phyloP scores from a whole-genome alignment of 1,284 basidiomycete species.

The Microbotryomycetes sp. region DNA sequence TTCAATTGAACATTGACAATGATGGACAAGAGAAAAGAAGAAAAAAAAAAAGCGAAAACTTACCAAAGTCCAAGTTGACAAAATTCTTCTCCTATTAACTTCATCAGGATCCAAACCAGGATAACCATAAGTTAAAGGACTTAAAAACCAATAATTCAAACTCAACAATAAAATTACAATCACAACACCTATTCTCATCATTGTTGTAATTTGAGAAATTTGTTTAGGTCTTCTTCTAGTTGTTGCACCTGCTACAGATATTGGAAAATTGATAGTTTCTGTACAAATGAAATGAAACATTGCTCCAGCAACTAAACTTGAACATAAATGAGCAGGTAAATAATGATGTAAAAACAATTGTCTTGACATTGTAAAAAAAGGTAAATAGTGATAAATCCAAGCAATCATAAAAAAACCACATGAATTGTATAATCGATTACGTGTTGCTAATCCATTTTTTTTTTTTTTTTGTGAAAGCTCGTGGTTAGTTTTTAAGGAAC shows the following conservation, averaged over 20 bases:
- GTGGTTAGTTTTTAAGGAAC: not conserved
- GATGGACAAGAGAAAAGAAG: too few relatives aligned
- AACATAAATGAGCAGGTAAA: constrained; percentile 73
- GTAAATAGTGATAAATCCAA: constrained; percentile 93
- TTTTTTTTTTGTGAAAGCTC: not conserved
- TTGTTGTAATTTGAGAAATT: constrained; percentile 65
- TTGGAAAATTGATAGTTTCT: constrained; percentile 87
- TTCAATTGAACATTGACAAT: too few relatives aligned
- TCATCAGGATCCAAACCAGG: constrained; percentile 51
- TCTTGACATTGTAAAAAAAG: constrained; percentile 96
- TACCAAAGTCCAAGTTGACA: constrained; percentile 38
- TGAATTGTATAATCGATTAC: constrained; percentile 88
- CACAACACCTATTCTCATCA: constrained; percentile 51
- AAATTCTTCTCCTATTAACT: constrained; percentile 34
- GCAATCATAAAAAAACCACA: constrained; percentile 89
- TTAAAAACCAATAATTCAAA: constrained; percentile 63
- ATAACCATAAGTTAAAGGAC: constrained; percentile 85
- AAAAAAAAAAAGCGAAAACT: too few relatives aligned
- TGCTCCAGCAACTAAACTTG: constrained; percentile 81
- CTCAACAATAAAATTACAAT: constrained; percentile 54
- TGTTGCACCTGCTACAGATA: constrained; percentile 58
- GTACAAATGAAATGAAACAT: constrained; percentile 86
- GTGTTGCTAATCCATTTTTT: constrained; percentile 73
- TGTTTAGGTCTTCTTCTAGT: constrained; percentile 57
- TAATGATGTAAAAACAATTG: constrained; percentile 98